Evolutionary conservation across 2,329 filamentous ascomycete species (phyloP).

Genomic region (Pyrenochaeta sp.): DNA sequence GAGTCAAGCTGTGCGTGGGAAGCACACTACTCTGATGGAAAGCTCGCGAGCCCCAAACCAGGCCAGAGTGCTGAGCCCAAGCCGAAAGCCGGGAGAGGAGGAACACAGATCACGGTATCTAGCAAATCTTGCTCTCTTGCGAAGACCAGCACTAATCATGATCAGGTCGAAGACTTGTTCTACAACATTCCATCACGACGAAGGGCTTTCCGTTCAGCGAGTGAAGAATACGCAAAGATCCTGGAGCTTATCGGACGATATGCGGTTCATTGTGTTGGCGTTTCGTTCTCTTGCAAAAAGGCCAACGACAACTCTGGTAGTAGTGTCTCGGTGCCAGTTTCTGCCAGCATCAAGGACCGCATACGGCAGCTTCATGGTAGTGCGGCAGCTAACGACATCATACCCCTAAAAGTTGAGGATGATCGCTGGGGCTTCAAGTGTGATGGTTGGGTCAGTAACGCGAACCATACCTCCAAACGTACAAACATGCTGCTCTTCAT

Average conservation of each 20-base stretch:
- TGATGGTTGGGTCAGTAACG: constrained; percentile 83
- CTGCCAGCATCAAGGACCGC: constrained; percentile 76
- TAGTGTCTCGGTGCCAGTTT: constrained; percentile 74
- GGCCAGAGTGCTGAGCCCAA: constrained; percentile 88
- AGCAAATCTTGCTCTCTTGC: constrained; percentile 15
- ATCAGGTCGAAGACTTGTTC: constrained; percentile 86
- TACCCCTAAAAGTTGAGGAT: constrained; percentile 76
- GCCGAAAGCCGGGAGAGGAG: constrained; percentile 82
- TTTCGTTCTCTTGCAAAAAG: constrained; percentile 97
- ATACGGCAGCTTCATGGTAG: constrained; percentile 91
- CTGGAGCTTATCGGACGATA: constrained; percentile 94
- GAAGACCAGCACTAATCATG: constrained; percentile 10
- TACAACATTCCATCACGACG: constrained; percentile 93
- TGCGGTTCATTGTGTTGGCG: constrained; percentile 87
- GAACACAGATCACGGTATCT: constrained; percentile 92
- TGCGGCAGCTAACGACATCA: constrained; percentile 84
- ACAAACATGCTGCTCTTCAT: constrained; percentile 91
- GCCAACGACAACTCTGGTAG: constrained; percentile 85
- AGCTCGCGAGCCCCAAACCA: constrained; percentile 81
- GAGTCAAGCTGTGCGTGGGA: constrained; percentile 89
- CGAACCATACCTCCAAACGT: constrained; percentile 92
- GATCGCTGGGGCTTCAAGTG: constrained; percentile 84
- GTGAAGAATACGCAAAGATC: constrained; percentile 98
- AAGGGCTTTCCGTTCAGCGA: constrained; percentile 85
- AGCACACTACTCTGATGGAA: constrained; percentile 85